Evolutionary conservation across 371 early-diverging fungal species (phyloP).

Genomic region (Nematocida sp.): DNA sequence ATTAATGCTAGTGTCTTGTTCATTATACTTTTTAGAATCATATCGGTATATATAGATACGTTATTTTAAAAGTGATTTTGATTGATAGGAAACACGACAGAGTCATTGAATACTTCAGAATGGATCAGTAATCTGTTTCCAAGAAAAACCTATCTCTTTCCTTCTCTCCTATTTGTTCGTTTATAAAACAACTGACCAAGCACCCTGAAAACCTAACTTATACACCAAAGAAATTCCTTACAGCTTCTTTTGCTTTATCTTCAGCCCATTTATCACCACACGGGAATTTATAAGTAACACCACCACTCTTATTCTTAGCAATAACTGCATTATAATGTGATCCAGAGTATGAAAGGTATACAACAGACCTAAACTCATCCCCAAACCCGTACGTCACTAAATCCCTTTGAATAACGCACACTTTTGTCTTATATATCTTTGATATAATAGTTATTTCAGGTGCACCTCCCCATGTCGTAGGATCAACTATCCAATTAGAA

Average conservation of each 20-base stretch:
- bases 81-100: neutral
- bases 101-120: neutral
- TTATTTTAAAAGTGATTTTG: neutral
- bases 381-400: conserved; percentile 22
- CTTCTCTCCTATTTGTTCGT: neutral
- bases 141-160: conserved; percentile 7
- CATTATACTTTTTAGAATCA: conserved; percentile 10
- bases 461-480: conserved; percentile 53
- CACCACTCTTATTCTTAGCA: conserved; percentile 24
- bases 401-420: conserved; percentile 32
- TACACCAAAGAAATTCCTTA: conserved; percentile 14
- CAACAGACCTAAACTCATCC: conserved; percentile 36
- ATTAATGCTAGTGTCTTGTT: conserved; percentile 34
- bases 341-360: conserved; percentile 50
- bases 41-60: conserved; percentile 2
- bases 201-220: neutral
- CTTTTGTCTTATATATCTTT: conserved; percentile 45
- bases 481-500: conserved; percentile 39
- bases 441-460: conserved; percentile 52
- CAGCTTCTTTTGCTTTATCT: conserved; percentile 18
- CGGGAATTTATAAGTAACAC: conserved; percentile 30
- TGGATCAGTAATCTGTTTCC: conserved; percentile 1
- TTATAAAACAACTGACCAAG: conserved; percentile 12
- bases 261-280: conserved; percentile 17
- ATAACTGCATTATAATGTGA: conserved; percentile 52